phyloP scores from a whole-genome alignment of 768 basidiomycete species.

The Gloeopeniophorella convolvens region DNA sequence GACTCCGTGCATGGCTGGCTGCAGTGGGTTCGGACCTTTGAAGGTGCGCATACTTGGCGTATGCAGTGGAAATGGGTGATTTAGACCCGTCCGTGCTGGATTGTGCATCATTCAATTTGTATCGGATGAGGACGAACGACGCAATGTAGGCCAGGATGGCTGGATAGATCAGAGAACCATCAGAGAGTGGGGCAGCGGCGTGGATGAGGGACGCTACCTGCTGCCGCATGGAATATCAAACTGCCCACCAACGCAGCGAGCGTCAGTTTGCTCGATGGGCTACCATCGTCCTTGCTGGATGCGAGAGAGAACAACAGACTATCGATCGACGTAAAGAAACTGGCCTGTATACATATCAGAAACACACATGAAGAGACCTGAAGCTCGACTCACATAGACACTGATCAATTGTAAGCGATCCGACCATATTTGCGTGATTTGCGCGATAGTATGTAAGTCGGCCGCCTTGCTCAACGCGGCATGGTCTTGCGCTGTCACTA shows the following conservation, averaged over 20 bases:
- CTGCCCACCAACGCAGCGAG: slow-evolving; percentile 7
- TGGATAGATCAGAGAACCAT: not conserved
- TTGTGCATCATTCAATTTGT: slow-evolving; percentile 5
- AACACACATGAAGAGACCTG: too few relatives aligned
- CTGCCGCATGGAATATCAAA: slow-evolving; percentile 16
- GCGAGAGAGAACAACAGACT: slow-evolving; percentile 17
- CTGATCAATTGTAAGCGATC: slow-evolving; percentile 12
- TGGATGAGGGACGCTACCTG: slow-evolving; percentile 1
- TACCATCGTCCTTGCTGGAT: not conserved
- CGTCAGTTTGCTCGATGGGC: not conserved
- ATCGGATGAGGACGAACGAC: slow-evolving; percentile 15
- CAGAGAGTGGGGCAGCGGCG: not conserved
- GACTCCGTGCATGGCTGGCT: not conserved
- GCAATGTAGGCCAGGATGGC: slow-evolving; percentile 16
- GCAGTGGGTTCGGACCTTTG: not conserved
- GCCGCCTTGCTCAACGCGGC: slow-evolving; percentile 1
- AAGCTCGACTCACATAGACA: slow-evolving; percentile 15
- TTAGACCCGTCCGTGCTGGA: not conserved
- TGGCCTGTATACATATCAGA: slow-evolving; percentile 6
- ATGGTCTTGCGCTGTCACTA: not conserved
- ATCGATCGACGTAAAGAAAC: slow-evolving; percentile 17
- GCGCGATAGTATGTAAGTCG: slow-evolving; percentile 10
- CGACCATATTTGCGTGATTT: slow-evolving; percentile 13
- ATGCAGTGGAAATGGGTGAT: not conserved
- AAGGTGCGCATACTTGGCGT: not conserved